Percentiles rank a stretch among this genome's conserved stretches.
Evolutionary conservation across 2,329 filamentous ascomycete species (phyloP).

Genomic region (Apiospora hydei): DNA sequence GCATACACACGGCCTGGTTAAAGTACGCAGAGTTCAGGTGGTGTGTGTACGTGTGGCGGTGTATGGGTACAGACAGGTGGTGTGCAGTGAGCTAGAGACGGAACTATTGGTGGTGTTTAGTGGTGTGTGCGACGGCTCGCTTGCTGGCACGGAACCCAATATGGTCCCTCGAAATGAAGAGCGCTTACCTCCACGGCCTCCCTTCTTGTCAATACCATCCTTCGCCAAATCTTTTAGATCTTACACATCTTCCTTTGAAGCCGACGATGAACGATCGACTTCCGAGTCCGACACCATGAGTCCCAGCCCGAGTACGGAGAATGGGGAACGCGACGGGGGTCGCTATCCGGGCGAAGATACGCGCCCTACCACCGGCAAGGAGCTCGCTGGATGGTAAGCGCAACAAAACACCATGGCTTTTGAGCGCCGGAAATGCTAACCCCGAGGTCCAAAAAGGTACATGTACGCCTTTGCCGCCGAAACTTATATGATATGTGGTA

Average conservation of each 20-base stretch:
- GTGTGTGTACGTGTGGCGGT: neutral
- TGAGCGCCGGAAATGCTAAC: neutral
- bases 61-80: neutral
- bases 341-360: slow-evolving; percentile 84
- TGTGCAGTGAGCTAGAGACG: neutral
- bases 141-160: slow-evolving; percentile 28
- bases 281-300: slow-evolving; percentile 48
- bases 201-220: slow-evolving; percentile 61
- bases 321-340: slow-evolving; percentile 45
- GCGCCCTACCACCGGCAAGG: slow-evolving; percentile 84
- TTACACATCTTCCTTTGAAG: slow-evolving; percentile 70
- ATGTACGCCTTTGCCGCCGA: slow-evolving; percentile 96
- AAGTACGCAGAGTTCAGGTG: neutral
- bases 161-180: slow-evolving; percentile 48
- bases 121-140: slow-evolving; percentile 12
- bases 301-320: slow-evolving; percentile 46
- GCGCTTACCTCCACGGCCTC: slow-evolving; percentile 58
- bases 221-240: slow-evolving; percentile 50
- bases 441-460: slow-evolving; percentile 47
- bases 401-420: slow-evolving; percentile 5
- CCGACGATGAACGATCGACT: slow-evolving; percentile 71
- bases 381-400: slow-evolving; percentile 83
- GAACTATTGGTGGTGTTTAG: slow-evolving; percentile 14
- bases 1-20: neutral
- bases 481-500: slow-evolving; percentile 94